Conservation (phyloP, 768 basidiomycete species). For the Tulasnella sp. region DNA sequence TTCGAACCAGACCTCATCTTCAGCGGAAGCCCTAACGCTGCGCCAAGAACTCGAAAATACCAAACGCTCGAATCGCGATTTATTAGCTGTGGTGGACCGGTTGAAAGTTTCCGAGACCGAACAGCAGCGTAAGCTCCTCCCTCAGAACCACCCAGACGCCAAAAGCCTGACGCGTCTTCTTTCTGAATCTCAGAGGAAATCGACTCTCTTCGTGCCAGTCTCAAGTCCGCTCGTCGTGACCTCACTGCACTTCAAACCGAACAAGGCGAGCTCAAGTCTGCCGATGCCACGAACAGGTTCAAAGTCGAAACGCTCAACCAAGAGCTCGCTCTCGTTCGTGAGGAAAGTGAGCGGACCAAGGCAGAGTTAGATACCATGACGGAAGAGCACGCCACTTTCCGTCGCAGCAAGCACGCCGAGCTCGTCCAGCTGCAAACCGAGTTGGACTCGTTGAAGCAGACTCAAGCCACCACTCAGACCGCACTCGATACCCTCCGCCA, state of each 20-base stretch:
- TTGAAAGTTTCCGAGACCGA: conserved; percentile 64
- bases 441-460: conserved; percentile 60
- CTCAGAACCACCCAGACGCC: conserved; percentile 12
- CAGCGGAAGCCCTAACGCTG: conserved; percentile 46
- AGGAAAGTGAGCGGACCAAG: conserved; percentile 61
- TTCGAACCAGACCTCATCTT: conserved; percentile 49
- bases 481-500: conserved; percentile 64
- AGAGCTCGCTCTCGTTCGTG: conserved; percentile 64
- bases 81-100: conserved; percentile 71
- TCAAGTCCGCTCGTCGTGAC: conserved; percentile 68
- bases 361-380: conserved; percentile 58
- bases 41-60: conserved; percentile 56
- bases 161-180: not conserved
- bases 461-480: conserved; percentile 51
- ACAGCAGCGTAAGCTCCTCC: conserved; percentile 50
- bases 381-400: conserved; percentile 74
- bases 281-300: conserved; percentile 77
- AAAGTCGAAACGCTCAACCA: conserved; percentile 74
- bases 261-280: conserved; percentile 59
- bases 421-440: conserved; percentile 62
- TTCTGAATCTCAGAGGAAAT: conserved; percentile 73
- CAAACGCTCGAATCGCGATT: conserved; percentile 84
- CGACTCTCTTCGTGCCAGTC: conserved; percentile 48
- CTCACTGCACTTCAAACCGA: conserved; percentile 54
- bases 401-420: conserved; percentile 57